Base-by-base conservation (phyloP, 768 basidiomycete genomes). In the Auricularia heimuer region DNA sequence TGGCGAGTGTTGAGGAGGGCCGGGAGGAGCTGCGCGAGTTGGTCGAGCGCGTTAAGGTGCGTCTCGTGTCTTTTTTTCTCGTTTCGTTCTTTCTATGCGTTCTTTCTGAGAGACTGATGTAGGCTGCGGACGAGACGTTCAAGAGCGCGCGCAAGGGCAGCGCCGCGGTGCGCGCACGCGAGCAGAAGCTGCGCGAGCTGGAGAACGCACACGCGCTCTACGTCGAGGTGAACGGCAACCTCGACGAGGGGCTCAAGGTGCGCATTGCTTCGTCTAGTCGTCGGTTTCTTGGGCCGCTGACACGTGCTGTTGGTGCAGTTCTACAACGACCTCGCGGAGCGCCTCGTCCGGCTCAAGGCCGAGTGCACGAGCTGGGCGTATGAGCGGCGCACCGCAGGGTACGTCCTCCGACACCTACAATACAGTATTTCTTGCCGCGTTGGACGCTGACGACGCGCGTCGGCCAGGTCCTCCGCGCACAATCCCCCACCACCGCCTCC, bases 141-240 rank as follows among this genome's bases (percentile, higher is more conserved):
- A 69, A 96, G 14, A 78, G 84, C 42, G 90, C 90, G 3, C 81
- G 94, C 29, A 85, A 82, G 73, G 89, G 56, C 56, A 90, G 12
- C 93, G 95, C 70, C 82, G 87, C 1, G 77, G 80, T 11, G 80
- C 94, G 16, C 91, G 90, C 70, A 87, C 87, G 60, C 83, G 97
- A 16, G 93, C 96, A 75, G 78, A 82, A 66, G 90, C 87, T 98
- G 34, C 92, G 92, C 71, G 84, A 85, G 12, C 83, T 96, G 54
- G 92, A 96, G 68, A 74, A 88, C 11, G 91, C 94, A 0, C 90
- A 90, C 75, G 87, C 87, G 76, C 93, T 92, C 71, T 97, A 94
- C 74, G 80, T 82, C 63, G 95, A 98, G 72, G 89, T 97, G 14
- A 80, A 79, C 2, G 82, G 83, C 62, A 94, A 98, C 74, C 77